Evolutionary conservation across 139 green algal genomes (phyloP).

Genomic region (Eudorina sp.): DNA sequence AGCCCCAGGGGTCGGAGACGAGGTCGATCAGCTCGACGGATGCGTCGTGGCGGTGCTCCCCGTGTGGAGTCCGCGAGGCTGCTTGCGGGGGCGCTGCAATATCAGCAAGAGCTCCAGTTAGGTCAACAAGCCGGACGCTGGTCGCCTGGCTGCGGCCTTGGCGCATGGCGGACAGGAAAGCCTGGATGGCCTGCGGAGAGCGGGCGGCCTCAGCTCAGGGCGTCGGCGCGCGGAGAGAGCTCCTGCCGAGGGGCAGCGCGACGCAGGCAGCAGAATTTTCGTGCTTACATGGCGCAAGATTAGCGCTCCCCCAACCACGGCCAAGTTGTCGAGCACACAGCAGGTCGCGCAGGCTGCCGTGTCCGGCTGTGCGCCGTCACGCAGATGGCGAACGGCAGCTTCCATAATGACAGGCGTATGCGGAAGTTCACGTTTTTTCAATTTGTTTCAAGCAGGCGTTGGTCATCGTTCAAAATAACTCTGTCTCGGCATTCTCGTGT

Average conservation of each 20-base stretch:
- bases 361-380: slow-evolving; percentile 21
- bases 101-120: background rate
- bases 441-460: too few relatives aligned
- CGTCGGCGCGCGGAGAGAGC: background rate
- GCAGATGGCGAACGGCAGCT: slow-evolving; percentile 19
- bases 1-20: slow-evolving; percentile 12
- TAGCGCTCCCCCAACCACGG: background rate
- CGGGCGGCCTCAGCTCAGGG: too few relatives aligned
- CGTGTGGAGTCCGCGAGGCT: too few relatives aligned
- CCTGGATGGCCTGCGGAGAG: background rate
- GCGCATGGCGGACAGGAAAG: background rate
- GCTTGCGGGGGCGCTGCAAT: background rate
- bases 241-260: too few relatives aligned
- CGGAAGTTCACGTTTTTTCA: background rate
- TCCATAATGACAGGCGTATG: slow-evolving; percentile 11
- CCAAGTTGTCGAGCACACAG: slow-evolving; percentile 17
- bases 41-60: too few relatives aligned
- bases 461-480: too few relatives aligned
- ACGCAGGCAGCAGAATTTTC: too few relatives aligned
- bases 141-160: slow-evolving; percentile 31
- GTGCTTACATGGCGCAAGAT: slow-evolving; percentile 10
- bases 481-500: too few relatives aligned
- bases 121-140: background rate
- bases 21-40: slow-evolving; percentile 9
- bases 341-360: background rate